Conservation (phyloP, 1,284 basidiomycete species). For the Cutaneotrichosporon sp. region DNA sequence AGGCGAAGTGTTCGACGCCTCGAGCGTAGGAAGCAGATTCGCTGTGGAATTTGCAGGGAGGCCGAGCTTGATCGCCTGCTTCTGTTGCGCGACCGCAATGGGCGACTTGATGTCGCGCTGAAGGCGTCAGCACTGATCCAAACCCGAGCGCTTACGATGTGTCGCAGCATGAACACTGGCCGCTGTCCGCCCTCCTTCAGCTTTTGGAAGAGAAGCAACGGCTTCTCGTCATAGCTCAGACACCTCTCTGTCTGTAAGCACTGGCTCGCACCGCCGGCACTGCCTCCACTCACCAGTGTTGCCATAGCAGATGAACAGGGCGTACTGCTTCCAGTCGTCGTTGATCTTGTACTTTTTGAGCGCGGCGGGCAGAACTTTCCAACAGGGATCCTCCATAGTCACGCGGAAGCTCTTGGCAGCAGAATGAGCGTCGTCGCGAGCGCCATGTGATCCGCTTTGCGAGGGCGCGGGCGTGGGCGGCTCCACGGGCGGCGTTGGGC, state of each 20-base stretch:
- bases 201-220: constrained; percentile 90
- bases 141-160: constrained; percentile 75
- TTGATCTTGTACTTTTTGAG: constrained; percentile 99
- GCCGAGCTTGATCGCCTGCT: constrained; percentile 60
- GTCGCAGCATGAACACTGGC: constrained; percentile 97
- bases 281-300: constrained; percentile 61
- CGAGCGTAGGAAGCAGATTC: constrained; percentile 33
- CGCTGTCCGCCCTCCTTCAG: constrained; percentile 96
- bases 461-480: constrained; percentile 3
- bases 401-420: constrained; percentile 54
- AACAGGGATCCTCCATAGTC: constrained; percentile 90
- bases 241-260: constrained; percentile 68
- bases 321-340: constrained; percentile 98
- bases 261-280: background rate
- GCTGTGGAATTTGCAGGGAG: constrained; percentile 29
- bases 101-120: constrained; percentile 93
- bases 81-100: constrained; percentile 88
- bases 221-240: constrained; percentile 96
- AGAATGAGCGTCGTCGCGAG: constrained; percentile 38
- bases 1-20: constrained; percentile 31
- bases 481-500: constrained; percentile 14
- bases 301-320: constrained; percentile 97
- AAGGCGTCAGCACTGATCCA: constrained; percentile 94
- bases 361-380: constrained; percentile 95
- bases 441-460: background rate